Conservation (phyloP, 1,284 basidiomycete species). For the Heterobasidion occidentale region DNA sequence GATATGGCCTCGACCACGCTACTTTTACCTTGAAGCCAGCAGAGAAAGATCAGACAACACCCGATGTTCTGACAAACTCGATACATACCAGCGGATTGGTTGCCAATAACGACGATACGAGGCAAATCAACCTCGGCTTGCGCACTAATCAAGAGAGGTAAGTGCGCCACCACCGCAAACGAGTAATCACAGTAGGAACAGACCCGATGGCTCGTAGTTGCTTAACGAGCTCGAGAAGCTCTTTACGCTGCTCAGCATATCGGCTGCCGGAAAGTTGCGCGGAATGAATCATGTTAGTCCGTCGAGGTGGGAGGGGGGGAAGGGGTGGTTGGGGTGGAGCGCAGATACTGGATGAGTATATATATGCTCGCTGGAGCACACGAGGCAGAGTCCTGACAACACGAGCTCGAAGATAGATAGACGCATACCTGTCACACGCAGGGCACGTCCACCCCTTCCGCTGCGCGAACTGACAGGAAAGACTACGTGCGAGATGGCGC, state of each 20-base stretch:
- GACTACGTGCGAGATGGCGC: too few species aligned
- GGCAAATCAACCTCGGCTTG: slow-evolving; percentile 28
- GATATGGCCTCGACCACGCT: slow-evolving; percentile 33
- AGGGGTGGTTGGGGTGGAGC: too few species aligned
- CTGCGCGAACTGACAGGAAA: too few species aligned
- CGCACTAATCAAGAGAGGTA: slow-evolving; percentile 15
- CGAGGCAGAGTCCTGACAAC: too few species aligned
- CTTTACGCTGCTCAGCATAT: background rate
- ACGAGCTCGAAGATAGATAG: too few species aligned
- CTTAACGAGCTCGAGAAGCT: background rate
- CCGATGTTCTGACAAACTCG: background rate
- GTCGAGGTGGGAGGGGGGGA: too few species aligned
- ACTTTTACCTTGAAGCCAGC: slow-evolving; percentile 22
- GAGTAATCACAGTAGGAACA: background rate
- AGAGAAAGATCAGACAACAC: background rate
- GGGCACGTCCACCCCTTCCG: too few species aligned
- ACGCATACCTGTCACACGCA: too few species aligned
- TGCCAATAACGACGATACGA: slow-evolving; percentile 30
- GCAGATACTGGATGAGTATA: too few species aligned
- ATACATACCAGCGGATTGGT: slow-evolving; percentile 31
- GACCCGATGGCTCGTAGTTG: background rate
- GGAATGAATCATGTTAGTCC: too few species aligned
- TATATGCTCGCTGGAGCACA: too few species aligned
- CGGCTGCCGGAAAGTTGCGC: background rate
- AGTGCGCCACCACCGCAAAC: background rate